Evolutionary conservation across 2,329 filamentous ascomycete species (phyloP), one percentile per base, ranked within the genome.

Genomic region (Fusarium devonianum): DNA sequence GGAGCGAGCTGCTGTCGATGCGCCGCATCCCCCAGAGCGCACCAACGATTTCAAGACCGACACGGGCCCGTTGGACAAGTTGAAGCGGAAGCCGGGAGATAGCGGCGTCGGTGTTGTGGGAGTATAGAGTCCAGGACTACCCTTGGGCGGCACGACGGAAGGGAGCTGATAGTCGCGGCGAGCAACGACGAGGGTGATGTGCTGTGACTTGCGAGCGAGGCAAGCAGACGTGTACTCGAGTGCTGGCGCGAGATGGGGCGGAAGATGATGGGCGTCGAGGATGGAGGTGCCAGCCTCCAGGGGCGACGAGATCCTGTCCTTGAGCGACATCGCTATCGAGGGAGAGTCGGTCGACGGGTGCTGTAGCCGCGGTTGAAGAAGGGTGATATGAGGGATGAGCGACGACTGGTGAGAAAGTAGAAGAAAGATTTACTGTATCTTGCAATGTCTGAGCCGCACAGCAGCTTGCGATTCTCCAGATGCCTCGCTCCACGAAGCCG

Each of bases 201-300:
- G 78, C 2, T 84, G 68, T 7, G 72, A 72, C 65, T 84, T 85
- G 40, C 75, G 75, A 10, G 81, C 77, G 16, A 87, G 74, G 14
- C 79, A 75, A 54, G 73, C 75, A 0, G 84, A 85, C 11, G 77
- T 74, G 60, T 85, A 83, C 49, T 85, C 82, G 21, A 87, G 76
- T 18, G 82, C 82, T 4, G 76, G 74, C 9, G 71, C 75, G 44
- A 86, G 67, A 32, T 76, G 73, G n/a, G 76, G 69, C 2, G 84
- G 83, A n/a, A 87, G 74, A 49, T 79, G 77, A 56, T 83, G 77
- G 23, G 74, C 73, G 60, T 85, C 80, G 50, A 85, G 77, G 44
- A 86, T 73, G 14, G 83, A 86, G 30, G 74, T 72, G 13, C 83
- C 83, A 19, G 84, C 83, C 73, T 86, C 84, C 47, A 87, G 76